phyloP scores from a whole-genome alignment of 2,329 filamentous ascomycete genomes.

The Monilinia laxa region DNA sequence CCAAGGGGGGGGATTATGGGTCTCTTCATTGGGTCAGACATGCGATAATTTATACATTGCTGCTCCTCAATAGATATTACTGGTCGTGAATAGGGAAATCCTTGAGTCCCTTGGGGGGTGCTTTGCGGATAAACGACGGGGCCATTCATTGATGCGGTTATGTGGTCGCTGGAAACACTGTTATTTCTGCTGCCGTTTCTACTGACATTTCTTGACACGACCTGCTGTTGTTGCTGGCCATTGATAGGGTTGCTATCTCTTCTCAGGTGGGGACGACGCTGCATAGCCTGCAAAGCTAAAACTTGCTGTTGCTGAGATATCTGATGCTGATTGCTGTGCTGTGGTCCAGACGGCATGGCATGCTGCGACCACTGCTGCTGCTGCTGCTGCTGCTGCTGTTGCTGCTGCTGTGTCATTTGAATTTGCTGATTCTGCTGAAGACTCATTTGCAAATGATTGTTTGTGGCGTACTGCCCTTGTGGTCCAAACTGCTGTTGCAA shows the following conservation, averaged over 20 bases:
- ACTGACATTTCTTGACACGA: conserved; percentile 23
- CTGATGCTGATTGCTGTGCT: conserved; percentile 9
- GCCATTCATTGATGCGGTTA: neutral
- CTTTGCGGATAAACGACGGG: neutral
- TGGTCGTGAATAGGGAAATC: neutral
- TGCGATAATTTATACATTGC: conserved; percentile 41
- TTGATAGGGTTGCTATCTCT: conserved; percentile 25
- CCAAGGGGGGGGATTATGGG: conserved; percentile 43
- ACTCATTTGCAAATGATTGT: conserved; percentile 18
- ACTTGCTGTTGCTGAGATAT: conserved; percentile 26
- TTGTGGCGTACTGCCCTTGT: neutral
- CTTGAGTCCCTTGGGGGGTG: neutral
- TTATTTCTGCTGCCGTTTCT: conserved; percentile 10
- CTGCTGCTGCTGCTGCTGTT: conserved; percentile 22
- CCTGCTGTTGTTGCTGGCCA: conserved; percentile 14
- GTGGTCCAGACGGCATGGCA: conserved; percentile 13
- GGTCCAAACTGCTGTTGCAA: conserved; percentile 21
- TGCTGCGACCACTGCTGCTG: conserved; percentile 23
- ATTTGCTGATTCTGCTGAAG: conserved; percentile 22
- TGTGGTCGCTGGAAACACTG: conserved; percentile 15
- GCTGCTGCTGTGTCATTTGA: conserved; percentile 20
- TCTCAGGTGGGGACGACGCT: conserved; percentile 28
- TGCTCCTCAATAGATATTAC: conserved; percentile 9
- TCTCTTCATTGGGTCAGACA: conserved; percentile 28
- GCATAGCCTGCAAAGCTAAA: conserved; percentile 23